Percentiles rank a stretch among this genome's conserved stretches.
Conservation (phyloP, 1,139 yeast genomes). For the Geotrichum histeridarum region DNA sequence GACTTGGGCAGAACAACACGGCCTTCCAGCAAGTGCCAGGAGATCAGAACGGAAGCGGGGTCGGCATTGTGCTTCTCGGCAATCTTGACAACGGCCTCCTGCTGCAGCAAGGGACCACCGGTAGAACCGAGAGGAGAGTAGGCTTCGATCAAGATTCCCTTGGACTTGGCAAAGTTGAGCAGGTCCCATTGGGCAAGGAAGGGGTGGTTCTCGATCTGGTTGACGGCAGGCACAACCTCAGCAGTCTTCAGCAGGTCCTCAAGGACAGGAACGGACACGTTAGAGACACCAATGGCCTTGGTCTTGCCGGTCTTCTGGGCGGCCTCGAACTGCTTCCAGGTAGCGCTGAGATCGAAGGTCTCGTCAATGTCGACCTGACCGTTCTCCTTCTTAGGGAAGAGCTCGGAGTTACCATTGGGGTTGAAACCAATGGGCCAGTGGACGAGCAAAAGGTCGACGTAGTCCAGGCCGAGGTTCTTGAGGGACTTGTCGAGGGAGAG, state of each 20-base stretch:
- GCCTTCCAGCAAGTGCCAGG: slow-evolving; percentile 71
- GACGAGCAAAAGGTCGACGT: slow-evolving; percentile 74
- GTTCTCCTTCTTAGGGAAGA: slow-evolving; percentile 42
- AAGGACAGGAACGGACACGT: slow-evolving; percentile 55
- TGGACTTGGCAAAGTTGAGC: slow-evolving; percentile 47
- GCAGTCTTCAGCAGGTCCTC: slow-evolving; percentile 50
- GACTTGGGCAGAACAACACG: slow-evolving; percentile 72
- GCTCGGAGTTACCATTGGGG: slow-evolving; percentile 41
- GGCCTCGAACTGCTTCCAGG: slow-evolving; percentile 67
- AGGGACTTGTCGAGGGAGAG: slow-evolving; percentile 59
- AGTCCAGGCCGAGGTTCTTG: slow-evolving; percentile 63
- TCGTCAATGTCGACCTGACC: slow-evolving; percentile 45
- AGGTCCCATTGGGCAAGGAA: slow-evolving; percentile 65
- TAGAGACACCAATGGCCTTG: slow-evolving; percentile 74
- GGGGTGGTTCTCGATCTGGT: slow-evolving; percentile 76
- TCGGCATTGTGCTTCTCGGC: slow-evolving; percentile 54
- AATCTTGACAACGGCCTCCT: slow-evolving; percentile 46
- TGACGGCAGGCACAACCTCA: slow-evolving; percentile 58
- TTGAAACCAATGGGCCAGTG: slow-evolving; percentile 78
- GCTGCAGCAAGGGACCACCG: slow-evolving; percentile 57
- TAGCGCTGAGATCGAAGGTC: slow-evolving; percentile 55
- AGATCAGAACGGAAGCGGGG: slow-evolving; percentile 58
- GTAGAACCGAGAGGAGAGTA: slow-evolving; percentile 77
- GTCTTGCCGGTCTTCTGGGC: slow-evolving; percentile 53
- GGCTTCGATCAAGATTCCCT: slow-evolving; percentile 62